phyloP scores from a whole-genome alignment of 2,329 filamentous ascomycete species.

The Fusarium sp. region DNA sequence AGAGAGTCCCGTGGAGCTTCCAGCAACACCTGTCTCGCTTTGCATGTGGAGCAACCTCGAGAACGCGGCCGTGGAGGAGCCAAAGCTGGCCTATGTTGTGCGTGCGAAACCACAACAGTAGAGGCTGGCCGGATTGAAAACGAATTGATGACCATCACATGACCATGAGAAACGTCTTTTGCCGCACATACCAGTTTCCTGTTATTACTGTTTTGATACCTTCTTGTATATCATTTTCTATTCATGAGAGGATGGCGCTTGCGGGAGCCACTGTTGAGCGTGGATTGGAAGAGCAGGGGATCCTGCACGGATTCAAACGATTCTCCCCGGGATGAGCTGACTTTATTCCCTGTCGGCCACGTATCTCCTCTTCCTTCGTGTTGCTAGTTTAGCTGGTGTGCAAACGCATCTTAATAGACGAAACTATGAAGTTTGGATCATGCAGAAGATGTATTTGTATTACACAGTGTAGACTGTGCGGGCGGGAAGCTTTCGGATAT shows the following conservation, averaged over 20 bases:
- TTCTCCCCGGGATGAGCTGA: not conserved
- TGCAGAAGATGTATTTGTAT: not conserved
- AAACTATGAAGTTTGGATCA: not conserved
- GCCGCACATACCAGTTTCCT: conserved; percentile 11
- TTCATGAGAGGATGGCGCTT: not conserved
- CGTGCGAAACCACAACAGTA: conserved; percentile 21
- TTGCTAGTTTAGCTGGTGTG: not conserved
- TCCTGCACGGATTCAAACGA: not conserved
- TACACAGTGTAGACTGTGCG: not conserved
- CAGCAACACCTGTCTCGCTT: conserved; percentile 43
- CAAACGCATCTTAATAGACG: not conserved
- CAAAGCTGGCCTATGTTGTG: conserved; percentile 43
- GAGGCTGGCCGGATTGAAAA: not conserved
- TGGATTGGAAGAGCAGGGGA: not conserved
- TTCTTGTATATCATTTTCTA: conserved; percentile 10
- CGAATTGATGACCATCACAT: conserved; percentile 28
- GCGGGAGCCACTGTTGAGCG: not conserved
- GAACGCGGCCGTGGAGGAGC: conserved; percentile 42
- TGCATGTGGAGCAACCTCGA: conserved; percentile 45
- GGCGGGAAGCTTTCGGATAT: not conserved
- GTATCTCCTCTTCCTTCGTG: not conserved
- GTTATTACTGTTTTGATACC: not conserved
- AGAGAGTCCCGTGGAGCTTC: conserved; percentile 40
- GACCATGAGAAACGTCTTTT: conserved; percentile 25
- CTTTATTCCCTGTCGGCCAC: not conserved